Percentiles rank a stretch among this genome's conserved stretches.
Evolutionary conservation across 2,329 filamentous ascomycete genomes (phyloP).

Genomic region (Dothidotthia symphoricarpi): DNA sequence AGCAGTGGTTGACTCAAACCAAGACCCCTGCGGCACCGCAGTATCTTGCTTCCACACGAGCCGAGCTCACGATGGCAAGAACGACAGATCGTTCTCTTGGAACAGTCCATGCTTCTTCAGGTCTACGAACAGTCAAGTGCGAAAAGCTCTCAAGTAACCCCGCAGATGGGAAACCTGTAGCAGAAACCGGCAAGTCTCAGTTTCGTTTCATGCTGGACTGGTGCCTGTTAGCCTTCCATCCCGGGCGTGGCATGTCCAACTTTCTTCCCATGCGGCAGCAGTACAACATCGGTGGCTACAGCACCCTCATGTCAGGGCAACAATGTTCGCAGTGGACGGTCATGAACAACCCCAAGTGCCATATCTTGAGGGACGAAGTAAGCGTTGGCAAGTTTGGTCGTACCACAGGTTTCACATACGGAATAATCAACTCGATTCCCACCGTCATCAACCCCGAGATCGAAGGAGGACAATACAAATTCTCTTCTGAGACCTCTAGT

Average conservation of each 20-base stretch:
- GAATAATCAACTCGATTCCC: neutral
- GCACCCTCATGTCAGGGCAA: neutral
- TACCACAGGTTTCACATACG: neutral
- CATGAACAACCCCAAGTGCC: neutral
- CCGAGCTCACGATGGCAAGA: neutral
- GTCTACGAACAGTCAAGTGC: neutral
- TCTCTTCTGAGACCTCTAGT: neutral
- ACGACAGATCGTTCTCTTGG: neutral
- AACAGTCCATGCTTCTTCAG: neutral
- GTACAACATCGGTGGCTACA: too few relatives aligned
- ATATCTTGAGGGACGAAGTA: neutral
- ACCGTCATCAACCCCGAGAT: neutral
- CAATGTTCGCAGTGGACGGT: neutral
- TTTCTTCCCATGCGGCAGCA: neutral
- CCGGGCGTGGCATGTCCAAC: neutral
- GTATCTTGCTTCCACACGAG: too few relatives aligned
- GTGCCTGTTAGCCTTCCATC: neutral
- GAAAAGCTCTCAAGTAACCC: neutral
- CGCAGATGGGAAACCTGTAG: neutral
- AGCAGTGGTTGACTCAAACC: too few relatives aligned
- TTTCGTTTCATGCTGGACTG: neutral
- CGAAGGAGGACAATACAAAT: neutral
- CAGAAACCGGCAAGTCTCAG: neutral
- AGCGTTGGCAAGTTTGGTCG: neutral
- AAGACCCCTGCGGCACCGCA: too few relatives aligned